Evolutionary conservation across 192 early-diverging fungal genomes (phyloP).

Genomic region (Coemansia sp.): DNA sequence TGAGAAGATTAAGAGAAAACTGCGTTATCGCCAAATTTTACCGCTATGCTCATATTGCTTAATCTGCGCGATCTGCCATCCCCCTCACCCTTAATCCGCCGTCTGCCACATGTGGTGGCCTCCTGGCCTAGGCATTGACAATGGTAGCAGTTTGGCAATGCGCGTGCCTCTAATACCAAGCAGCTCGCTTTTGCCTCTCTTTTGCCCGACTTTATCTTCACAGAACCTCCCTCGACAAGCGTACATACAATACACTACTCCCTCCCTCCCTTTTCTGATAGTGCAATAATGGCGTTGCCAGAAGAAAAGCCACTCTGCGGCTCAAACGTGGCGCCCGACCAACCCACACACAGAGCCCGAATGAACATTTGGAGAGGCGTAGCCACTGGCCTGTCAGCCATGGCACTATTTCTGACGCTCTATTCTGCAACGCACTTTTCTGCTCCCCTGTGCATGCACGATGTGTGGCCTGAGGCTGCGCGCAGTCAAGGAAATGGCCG

Average conservation of each 20-base stretch:
- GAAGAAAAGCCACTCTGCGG: neutral
- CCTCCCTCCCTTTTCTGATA: neutral
- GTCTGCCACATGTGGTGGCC: neutral
- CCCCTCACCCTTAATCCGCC: neutral
- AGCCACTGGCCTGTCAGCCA: slow-evolving; percentile 1
- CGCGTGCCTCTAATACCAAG: neutral
- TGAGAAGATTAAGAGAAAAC: neutral
- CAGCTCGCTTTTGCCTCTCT: neutral
- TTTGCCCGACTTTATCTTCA: neutral
- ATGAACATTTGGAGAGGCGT: neutral
- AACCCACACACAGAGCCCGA: neutral
- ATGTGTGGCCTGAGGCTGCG: neutral
- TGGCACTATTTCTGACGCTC: slow-evolving; percentile 13
- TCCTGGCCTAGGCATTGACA: neutral
- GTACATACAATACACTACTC: neutral
- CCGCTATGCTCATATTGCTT: neutral
- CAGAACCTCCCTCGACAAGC: neutral
- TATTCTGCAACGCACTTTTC: neutral
- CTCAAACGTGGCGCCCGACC: neutral
- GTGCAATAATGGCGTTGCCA: neutral
- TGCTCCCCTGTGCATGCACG: slow-evolving; percentile 2
- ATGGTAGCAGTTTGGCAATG: neutral
- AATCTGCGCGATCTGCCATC: neutral
- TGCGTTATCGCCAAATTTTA: neutral
- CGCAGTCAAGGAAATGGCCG: slow-evolving; percentile 1